Evolutionary conservation across 1,284 basidiomycete species (phyloP).

Genomic region (Puccinia novopanici): DNA sequence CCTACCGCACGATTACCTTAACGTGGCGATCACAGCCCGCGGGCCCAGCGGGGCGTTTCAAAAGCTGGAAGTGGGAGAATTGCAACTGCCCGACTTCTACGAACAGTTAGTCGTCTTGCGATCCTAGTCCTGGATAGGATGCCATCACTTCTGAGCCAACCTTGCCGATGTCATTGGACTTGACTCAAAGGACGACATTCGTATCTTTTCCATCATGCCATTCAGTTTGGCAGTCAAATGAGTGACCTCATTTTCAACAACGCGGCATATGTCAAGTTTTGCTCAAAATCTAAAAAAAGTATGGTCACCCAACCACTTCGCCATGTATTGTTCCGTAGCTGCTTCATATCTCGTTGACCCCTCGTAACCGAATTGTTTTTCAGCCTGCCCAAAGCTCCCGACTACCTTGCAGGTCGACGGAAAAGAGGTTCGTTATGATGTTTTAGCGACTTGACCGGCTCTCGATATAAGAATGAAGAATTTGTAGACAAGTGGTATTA

Average conservation of each 20-base stretch:
- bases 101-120: slow-evolving; percentile 52
- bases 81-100: slow-evolving; percentile 59
- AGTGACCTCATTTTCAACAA: slow-evolving; percentile 56
- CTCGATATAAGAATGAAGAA: neutral
- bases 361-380: neutral
- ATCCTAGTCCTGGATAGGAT: neutral
- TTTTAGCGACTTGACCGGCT: slow-evolving; percentile 15
- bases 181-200: neutral
- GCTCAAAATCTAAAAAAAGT: slow-evolving; percentile 54
- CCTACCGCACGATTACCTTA: slow-evolving; percentile 59
- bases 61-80: slow-evolving; percentile 57
- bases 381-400: slow-evolving; percentile 52
- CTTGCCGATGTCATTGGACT: neutral
- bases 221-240: slow-evolving; percentile 55
- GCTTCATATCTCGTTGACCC: neutral
- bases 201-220: no score
- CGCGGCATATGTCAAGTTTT: slow-evolving; percentile 53
- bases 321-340: neutral
- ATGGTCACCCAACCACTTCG: slow-evolving; percentile 20
- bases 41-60: slow-evolving; percentile 59
- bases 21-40: slow-evolving; percentile 58
- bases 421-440: slow-evolving; percentile 53
- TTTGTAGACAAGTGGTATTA: no score
- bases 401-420: slow-evolving; percentile 54
- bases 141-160: neutral